Evolutionary conservation across 1,284 basidiomycete species (phyloP).

Genomic region (Sporisorium sorghi): DNA sequence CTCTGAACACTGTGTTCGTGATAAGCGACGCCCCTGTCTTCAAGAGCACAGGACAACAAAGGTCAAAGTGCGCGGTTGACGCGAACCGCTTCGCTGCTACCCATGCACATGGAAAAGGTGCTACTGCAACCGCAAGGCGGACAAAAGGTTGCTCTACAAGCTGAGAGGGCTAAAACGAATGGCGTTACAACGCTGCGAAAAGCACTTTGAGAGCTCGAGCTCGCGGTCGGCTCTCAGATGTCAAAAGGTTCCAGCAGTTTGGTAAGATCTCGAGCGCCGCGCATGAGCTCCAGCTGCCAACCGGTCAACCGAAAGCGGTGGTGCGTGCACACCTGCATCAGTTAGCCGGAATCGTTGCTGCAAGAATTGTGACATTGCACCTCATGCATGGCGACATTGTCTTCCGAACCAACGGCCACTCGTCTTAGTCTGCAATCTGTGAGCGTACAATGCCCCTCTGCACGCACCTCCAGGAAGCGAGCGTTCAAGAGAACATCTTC

Average conservation of each 20-base stretch:
- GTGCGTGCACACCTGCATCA: too few species aligned
- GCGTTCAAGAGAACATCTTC: too few species aligned
- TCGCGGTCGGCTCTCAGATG: neutral
- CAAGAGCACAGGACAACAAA: neutral
- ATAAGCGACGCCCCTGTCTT: neutral
- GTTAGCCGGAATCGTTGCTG: too few species aligned
- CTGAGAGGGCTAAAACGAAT: too few species aligned
- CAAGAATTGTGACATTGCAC: too few species aligned
- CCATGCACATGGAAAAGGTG: neutral
- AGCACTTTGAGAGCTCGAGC: neutral
- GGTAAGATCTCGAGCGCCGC: neutral
- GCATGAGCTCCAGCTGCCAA: neutral
- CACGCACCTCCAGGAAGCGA: too few species aligned
- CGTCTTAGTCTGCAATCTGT: too few species aligned
- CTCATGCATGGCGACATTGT: too few species aligned
- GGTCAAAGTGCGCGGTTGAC: neutral
- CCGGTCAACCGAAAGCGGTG: neutral
- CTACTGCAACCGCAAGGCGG: neutral
- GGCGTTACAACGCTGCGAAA: too few species aligned
- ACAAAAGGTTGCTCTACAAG: neutral
- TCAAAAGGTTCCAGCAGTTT: neutral
- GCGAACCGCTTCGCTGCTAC: neutral
- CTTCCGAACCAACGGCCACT: too few species aligned
- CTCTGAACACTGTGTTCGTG: neutral
- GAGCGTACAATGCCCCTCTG: too few species aligned